phyloP scores from a whole-genome alignment of 2,329 filamentous ascomycete genomes.

The Stylonectria norvegica region DNA sequence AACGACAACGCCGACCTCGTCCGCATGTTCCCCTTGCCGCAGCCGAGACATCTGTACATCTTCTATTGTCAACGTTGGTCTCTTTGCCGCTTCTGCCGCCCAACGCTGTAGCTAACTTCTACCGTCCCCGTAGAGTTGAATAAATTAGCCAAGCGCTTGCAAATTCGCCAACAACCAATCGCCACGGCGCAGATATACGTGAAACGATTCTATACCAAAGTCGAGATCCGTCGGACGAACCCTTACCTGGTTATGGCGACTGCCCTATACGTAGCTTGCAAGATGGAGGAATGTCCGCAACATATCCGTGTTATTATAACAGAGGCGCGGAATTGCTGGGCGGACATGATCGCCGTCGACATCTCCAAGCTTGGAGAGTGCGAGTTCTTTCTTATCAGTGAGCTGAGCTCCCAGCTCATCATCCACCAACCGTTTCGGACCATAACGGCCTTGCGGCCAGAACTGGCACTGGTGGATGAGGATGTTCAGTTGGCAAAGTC shows the following conservation, averaged over 20 bases:
- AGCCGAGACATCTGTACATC: conserved; percentile 77
- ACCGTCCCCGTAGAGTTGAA: conserved; percentile 59
- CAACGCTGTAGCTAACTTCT: conserved; percentile 8
- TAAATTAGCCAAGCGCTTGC: conserved; percentile 79
- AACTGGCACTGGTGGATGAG: conserved; percentile 71
- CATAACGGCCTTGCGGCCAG: conserved; percentile 65
- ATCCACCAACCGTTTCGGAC: conserved; percentile 88
- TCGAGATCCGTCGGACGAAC: conserved; percentile 89
- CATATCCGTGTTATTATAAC: conserved; percentile 88
- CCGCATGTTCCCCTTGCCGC: conserved; percentile 77
- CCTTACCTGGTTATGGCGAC: conserved; percentile 92
- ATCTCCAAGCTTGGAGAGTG: conserved; percentile 85
- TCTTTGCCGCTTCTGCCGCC: conserved; percentile 1
- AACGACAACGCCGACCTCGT: conserved; percentile 72
- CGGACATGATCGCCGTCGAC: conserved; percentile 72
- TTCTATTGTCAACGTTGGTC: conserved; percentile 84
- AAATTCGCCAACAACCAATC: conserved; percentile 83
- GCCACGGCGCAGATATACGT: conserved; percentile 94
- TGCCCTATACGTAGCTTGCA: conserved; percentile 90
- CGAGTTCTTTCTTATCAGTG: conserved; percentile 88
- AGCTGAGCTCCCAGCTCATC: conserved; percentile 86
- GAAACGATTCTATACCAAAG: conserved; percentile 86
- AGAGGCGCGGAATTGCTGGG: conserved; percentile 83
- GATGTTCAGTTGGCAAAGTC: conserved; percentile 75
- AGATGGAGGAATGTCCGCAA: conserved; percentile 96